Conservation (phyloP, 2,329 filamentous ascomycete species). For the Trichophyton simii region DNA sequence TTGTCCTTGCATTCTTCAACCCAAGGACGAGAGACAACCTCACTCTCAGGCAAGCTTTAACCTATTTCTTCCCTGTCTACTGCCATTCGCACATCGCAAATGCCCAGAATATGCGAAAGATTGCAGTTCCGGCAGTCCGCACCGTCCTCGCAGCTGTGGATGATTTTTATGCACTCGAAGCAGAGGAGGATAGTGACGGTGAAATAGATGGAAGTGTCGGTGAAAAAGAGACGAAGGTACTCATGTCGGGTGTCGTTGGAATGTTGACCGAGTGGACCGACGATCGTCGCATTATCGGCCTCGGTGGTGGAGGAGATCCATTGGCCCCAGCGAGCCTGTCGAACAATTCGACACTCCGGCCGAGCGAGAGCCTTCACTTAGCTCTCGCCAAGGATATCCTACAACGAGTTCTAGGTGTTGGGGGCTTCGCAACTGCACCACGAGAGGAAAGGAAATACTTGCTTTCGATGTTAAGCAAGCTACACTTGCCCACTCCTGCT, state of each 20-base stretch:
- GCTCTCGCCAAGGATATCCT: slow-evolving; percentile 65
- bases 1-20: slow-evolving; percentile 81
- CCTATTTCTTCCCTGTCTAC: slow-evolving; percentile 91
- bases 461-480: slow-evolving; percentile 65
- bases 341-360: slow-evolving; percentile 25
- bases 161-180: slow-evolving; percentile 57
- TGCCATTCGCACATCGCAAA: slow-evolving; percentile 76
- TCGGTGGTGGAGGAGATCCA: slow-evolving; percentile 39
- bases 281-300: slow-evolving; percentile 60
- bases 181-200: slow-evolving; percentile 60
- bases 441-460: slow-evolving; percentile 76
- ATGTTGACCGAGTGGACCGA: slow-evolving; percentile 87
- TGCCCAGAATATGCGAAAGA: slow-evolving; percentile 63
- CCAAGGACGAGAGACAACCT: slow-evolving; percentile 70
- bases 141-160: slow-evolving; percentile 49
- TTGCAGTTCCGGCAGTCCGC: slow-evolving; percentile 63
- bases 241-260: slow-evolving; percentile 66
- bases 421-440: slow-evolving; percentile 23
- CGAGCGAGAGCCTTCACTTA: slow-evolving; percentile 67
- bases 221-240: slow-evolving; percentile 38
- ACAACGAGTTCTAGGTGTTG: slow-evolving; percentile 52
- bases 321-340: slow-evolving; percentile 44
- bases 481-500: slow-evolving; percentile 60
- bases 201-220: slow-evolving; percentile 69
- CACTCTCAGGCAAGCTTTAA: slow-evolving; percentile 69